phyloP scores from a whole-genome alignment of 305 asterid genomes.

The Fraxinus sp. region DNA sequence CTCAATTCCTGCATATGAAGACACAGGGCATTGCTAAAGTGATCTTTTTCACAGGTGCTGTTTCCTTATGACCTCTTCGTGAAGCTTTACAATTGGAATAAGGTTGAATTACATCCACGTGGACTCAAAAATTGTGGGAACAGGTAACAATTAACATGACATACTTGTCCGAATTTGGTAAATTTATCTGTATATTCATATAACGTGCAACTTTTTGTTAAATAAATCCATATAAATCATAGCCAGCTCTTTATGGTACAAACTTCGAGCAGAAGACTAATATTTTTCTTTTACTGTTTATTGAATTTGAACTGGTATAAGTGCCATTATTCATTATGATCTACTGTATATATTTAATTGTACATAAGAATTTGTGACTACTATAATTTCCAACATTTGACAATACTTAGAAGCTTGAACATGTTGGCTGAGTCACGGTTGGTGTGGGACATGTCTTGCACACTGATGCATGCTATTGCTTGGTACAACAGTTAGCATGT shows the following conservation, averaged over 20 bases:
- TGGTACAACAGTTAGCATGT: neutral
- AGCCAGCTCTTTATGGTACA: neutral
- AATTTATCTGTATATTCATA: neutral
- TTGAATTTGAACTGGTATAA: neutral
- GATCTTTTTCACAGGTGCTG: constrained; percentile 52
- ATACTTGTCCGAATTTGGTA: constrained; percentile 8
- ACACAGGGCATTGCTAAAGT: constrained; percentile 27
- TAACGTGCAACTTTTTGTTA: neutral
- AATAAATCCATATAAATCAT: neutral
- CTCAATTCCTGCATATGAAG: neutral
- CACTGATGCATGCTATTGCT: neutral
- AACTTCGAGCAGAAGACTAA: neutral
- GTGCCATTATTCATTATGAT: neutral
- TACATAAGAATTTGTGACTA: neutral
- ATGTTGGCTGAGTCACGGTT: neutral
- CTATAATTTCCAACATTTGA: neutral
- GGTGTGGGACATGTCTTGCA: neutral
- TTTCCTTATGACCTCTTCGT: constrained; percentile 72
- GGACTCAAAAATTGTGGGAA: constrained; percentile 85
- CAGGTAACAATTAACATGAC: constrained; percentile 45
- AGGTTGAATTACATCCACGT: constrained; percentile 59
- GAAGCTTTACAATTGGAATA: constrained; percentile 69
- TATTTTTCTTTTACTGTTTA: neutral
- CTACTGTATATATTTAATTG: neutral
- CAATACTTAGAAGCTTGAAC: neutral